A percentile compares a stretch with the other conserved stretches of the same genome.
These are phyloP conservation scores for Coprinopsis marcescibilis DNA, from an alignment of 768 basidiomycete species.

Conservation along the genomic window DNA sequence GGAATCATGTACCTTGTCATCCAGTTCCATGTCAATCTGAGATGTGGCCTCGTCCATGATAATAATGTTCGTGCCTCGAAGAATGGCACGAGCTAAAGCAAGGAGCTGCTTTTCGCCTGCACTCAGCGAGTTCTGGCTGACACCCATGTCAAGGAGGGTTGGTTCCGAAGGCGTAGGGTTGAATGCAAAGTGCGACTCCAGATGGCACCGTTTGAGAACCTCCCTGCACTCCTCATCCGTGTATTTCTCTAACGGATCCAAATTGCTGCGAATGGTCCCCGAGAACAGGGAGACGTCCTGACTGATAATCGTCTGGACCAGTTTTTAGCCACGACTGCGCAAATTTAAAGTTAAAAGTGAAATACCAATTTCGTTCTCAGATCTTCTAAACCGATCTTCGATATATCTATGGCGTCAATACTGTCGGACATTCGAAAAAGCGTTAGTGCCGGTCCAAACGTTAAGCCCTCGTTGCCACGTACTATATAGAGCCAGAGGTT, in stretches of 20 bases:
- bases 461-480: constrained; percentile 16
- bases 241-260: constrained; percentile 61
- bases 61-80: constrained; percentile 59
- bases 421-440: constrained; percentile 21
- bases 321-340: not conserved
- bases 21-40: constrained; percentile 64
- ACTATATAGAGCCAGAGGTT: constrained; percentile 52
- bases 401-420: constrained; percentile 68
- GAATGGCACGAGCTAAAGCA: constrained; percentile 62
- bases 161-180: constrained; percentile 25
- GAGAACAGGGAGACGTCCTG: constrained; percentile 74
- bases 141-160: constrained; percentile 50
- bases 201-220: constrained; percentile 60
- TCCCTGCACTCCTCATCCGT: constrained; percentile 58
- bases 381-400: constrained; percentile 62
- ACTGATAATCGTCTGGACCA: constrained; percentile 61
- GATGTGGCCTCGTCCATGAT: constrained; percentile 80
- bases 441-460: not conserved
- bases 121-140: constrained; percentile 62
- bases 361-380: constrained; percentile 48
- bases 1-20: constrained; percentile 50
- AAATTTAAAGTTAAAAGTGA: not conserved
- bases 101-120: constrained; percentile 78
- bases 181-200: constrained; percentile 39
- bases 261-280: constrained; percentile 66